Evolutionary conservation across 2,329 filamentous ascomycete species (phyloP).

Genomic region (Cladophialophora exuberans): DNA sequence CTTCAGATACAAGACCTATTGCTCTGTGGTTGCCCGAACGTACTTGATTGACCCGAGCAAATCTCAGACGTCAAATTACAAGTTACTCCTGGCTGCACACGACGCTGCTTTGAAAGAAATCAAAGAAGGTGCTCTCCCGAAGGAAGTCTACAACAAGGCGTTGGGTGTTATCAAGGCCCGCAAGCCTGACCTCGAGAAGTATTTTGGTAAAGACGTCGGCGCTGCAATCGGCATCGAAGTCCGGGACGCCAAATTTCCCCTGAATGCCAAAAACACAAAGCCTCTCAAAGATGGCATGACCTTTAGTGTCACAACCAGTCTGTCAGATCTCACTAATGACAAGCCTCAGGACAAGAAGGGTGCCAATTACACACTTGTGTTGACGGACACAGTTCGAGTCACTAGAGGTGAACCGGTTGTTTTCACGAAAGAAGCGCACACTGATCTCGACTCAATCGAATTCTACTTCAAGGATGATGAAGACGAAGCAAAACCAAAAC

Average conservation of each 20-base stretch:
- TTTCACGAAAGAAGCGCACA: constrained; percentile 90
- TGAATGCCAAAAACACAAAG: constrained; percentile 85
- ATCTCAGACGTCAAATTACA: constrained; percentile 91
- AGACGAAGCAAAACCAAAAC: constrained; percentile 76
- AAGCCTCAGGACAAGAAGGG: constrained; percentile 87
- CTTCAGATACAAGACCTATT: constrained; percentile 93
- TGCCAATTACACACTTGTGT: constrained; percentile 83
- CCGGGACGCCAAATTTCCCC: constrained; percentile 76
- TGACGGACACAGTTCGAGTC: constrained; percentile 92
- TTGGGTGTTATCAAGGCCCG: constrained; percentile 78
- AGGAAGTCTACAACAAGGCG: constrained; percentile 91
- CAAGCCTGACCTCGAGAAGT: constrained; percentile 92
- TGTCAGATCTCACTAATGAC: constrained; percentile 85
- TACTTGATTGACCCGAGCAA: constrained; percentile 98
- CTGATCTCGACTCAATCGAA: constrained; percentile 89
- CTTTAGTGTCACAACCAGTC: constrained; percentile 83
- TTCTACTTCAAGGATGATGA: constrained; percentile 99
- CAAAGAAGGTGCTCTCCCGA: constrained; percentile 80
- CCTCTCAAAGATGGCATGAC: constrained; percentile 96
- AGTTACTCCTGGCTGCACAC: constrained; percentile 80
- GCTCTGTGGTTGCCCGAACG: constrained; percentile 86
- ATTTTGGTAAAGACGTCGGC: constrained; percentile 91
- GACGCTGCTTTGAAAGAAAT: constrained; percentile 89
- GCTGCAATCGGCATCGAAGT: constrained; percentile 92
- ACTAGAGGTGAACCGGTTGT: constrained; percentile 65